Conservation (phyloP, 106 monocot species). For the Phalaenopsis aphrodite region DNA sequence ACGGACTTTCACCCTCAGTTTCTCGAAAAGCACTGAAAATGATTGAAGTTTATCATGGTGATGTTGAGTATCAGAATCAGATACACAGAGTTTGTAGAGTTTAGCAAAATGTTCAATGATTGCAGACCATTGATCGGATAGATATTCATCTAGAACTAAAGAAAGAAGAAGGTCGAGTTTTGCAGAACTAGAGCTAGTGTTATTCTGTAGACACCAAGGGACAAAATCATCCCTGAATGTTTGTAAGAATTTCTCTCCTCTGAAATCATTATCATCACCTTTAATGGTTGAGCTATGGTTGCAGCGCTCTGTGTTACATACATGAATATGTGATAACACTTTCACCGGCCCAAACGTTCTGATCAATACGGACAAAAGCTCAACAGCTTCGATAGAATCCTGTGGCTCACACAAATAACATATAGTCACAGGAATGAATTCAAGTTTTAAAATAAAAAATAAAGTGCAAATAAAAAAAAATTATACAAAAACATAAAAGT, state of each 20-base stretch:
- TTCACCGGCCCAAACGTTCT: conserved; percentile 59
- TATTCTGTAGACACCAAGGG: conserved; percentile 69
- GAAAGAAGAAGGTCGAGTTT: conserved; percentile 70
- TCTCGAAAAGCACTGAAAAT: conserved; percentile 57
- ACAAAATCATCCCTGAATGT: conserved; percentile 55
- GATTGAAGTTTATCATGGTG: conserved; percentile 21
- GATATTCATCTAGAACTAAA: conserved; percentile 55
- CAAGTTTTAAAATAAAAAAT: background rate
- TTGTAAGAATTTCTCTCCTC: conserved; percentile 30
- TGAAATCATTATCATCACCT: conserved; percentile 21
- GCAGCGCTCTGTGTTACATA: conserved; percentile 9
- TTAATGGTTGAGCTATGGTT: conserved; percentile 5
- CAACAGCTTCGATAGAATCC: conserved; percentile 65
- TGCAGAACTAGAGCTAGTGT: conserved; percentile 38
- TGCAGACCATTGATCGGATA: conserved; percentile 64
- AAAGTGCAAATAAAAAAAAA: background rate
- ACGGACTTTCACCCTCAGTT: conserved; percentile 43
- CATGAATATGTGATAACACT: conserved; percentile 34
- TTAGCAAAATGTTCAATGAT: conserved; percentile 41
- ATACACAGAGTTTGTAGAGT: conserved; percentile 12
- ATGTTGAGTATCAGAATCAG: conserved; percentile 14
- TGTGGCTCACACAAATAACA: conserved; percentile 23
- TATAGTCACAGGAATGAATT: background rate
- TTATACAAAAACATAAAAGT: background rate
- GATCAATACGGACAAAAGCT: conserved; percentile 40